Conservation (phyloP, 1,284 basidiomycete genomes). For the Rhizoctonia solani region DNA sequence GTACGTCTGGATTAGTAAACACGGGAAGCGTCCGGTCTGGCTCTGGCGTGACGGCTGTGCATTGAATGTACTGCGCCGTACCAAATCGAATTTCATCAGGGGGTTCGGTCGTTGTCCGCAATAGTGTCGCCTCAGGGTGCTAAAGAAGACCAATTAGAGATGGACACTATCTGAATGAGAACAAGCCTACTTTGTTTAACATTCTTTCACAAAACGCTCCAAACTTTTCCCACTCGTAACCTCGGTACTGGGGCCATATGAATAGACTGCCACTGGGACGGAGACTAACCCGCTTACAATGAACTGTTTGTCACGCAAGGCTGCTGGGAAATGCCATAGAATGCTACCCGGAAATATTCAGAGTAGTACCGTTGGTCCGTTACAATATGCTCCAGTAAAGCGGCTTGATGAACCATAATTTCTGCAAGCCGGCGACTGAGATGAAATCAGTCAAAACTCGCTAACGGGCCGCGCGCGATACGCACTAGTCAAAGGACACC, state of each 20-base stretch:
- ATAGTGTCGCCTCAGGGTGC: constrained; percentile 82
- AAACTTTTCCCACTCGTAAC: constrained; percentile 88
- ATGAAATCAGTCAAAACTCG: constrained; percentile 22
- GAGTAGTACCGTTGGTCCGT: constrained; percentile 81
- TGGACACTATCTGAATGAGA: not conserved
- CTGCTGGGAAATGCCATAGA: constrained; percentile 87
- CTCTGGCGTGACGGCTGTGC: constrained; percentile 83
- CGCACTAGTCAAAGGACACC: constrained; percentile 88
- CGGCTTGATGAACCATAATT: constrained; percentile 82
- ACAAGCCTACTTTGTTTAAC: constrained; percentile 66
- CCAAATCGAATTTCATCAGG: constrained; percentile 80
- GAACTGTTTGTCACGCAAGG: constrained; percentile 84
- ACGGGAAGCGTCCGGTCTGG: constrained; percentile 78
- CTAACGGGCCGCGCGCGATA: constrained; percentile 22
- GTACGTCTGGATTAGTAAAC: constrained; percentile 85
- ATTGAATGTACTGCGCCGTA: constrained; percentile 85
- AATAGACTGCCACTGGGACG: constrained; percentile 11
- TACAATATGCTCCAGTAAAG: constrained; percentile 81
- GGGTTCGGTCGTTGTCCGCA: constrained; percentile 77
- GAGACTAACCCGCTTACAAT: constrained; percentile 57
- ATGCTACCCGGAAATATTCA: constrained; percentile 92
- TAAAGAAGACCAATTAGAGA: not conserved
- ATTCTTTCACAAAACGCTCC: constrained; percentile 89
- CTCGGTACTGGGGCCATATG: constrained; percentile 68
- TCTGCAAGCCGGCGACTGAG: constrained; percentile 76